A percentile compares a stretch with the other conserved stretches of the same genome.
Evolutionary conservation across 352 stramenopile genomes (phyloP).

Genomic region (Phytopythium delawarense): DNA sequence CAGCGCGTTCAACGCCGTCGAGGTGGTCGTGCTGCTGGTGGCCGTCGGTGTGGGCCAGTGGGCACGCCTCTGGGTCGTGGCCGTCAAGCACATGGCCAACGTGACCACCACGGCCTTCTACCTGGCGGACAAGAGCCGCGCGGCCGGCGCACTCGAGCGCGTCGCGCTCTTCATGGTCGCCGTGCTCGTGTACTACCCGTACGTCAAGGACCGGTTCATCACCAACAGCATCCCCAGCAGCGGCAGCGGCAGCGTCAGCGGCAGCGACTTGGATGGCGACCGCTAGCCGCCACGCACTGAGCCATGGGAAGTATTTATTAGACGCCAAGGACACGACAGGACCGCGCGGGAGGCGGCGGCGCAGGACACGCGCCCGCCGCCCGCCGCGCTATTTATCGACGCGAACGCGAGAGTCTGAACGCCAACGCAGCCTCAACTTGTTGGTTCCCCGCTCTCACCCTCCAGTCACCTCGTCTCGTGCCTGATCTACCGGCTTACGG

Average conservation of each 20-base stretch:
- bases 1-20: constrained; percentile 19
- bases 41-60: constrained; percentile 35
- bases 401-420: not conserved
- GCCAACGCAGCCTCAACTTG: not conserved
- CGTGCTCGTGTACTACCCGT: constrained; percentile 46
- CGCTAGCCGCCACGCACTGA: not conserved
- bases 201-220: constrained; percentile 35
- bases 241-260: constrained; percentile 3
- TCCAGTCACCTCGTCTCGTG: not conserved
- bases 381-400: not conserved
- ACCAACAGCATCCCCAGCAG: constrained; percentile 10
- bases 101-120: constrained; percentile 45
- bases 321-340: not conserved
- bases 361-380: not conserved
- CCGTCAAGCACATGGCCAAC: constrained; percentile 38
- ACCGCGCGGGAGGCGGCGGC: not conserved
- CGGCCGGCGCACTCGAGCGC: constrained; percentile 38
- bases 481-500: not conserved
- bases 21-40: constrained; percentile 39
- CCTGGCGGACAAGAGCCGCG: constrained; percentile 20
- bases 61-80: constrained; percentile 29
- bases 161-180: constrained; percentile 40
- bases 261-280: not conserved
- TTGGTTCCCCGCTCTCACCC: no score
- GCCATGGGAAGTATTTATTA: not conserved